Evolutionary conservation across 768 basidiomycete genomes (phyloP).

Genomic region (Phylloporus sp.): DNA sequence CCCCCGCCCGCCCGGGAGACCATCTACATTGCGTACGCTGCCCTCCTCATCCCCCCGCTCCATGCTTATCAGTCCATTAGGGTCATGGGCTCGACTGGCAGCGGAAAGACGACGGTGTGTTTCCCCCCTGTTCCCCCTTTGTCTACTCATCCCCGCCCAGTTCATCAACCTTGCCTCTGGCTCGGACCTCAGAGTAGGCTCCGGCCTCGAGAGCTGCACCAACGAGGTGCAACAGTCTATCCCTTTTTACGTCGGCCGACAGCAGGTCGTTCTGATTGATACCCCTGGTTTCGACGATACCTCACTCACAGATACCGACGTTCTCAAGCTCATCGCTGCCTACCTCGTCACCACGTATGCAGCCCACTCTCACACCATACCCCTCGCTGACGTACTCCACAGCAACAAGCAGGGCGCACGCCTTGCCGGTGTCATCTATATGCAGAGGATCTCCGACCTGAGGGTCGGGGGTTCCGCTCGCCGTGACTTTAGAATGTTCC

Average conservation of each 20-base stretch:
- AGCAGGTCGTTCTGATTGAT: constrained; percentile 49
- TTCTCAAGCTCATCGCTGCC: constrained; percentile 48
- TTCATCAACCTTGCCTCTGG: constrained; percentile 37
- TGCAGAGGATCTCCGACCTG: constrained; percentile 50
- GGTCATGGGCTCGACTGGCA: constrained; percentile 34
- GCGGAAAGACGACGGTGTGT: constrained; percentile 34
- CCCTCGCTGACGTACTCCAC: constrained; percentile 12
- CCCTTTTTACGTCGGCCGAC: constrained; percentile 28
- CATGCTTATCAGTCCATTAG: constrained; percentile 28
- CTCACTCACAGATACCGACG: constrained; percentile 43
- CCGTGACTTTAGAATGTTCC: constrained; percentile 49
- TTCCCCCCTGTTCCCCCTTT: background rate
- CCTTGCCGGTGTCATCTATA: constrained; percentile 48
- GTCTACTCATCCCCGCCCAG: constrained; percentile 18
- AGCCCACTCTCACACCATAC: background rate
- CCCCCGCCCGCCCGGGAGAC: constrained; percentile 21
- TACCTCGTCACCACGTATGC: constrained; percentile 32
- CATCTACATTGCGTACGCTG: constrained; percentile 26
- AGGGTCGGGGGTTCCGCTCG: constrained; percentile 46
- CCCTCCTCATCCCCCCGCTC: background rate
- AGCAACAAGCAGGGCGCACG: constrained; percentile 35
- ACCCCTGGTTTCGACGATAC: constrained; percentile 66
- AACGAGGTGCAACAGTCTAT: constrained; percentile 29
- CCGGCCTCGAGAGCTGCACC: constrained; percentile 36
- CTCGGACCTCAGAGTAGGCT: constrained; percentile 29